Evolutionary conservation across 1,284 basidiomycete species (phyloP).

Genomic region (Ceratorhiza oryzae-sativae): DNA sequence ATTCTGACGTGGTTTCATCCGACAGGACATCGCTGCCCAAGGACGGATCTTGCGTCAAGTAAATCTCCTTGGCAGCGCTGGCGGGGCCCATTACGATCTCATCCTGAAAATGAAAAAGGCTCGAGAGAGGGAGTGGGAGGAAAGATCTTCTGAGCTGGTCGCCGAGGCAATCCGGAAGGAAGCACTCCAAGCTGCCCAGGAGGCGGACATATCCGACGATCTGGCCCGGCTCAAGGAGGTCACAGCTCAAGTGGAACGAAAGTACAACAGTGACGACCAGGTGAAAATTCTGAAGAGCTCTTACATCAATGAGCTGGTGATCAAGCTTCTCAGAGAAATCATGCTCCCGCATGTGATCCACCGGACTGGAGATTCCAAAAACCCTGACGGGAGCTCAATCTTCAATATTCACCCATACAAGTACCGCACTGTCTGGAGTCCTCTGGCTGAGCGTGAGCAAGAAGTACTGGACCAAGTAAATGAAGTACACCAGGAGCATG

Average conservation of each 20-base stretch:
- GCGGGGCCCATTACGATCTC: conserved; percentile 42
- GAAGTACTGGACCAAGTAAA: too few relatives aligned
- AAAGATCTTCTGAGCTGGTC: background rate
- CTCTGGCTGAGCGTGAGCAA: too few relatives aligned
- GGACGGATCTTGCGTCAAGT: conserved; percentile 7
- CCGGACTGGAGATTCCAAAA: conserved; percentile 5
- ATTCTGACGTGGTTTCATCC: too few relatives aligned
- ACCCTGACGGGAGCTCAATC: too few relatives aligned
- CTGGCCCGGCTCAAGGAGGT: background rate
- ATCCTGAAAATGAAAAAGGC: background rate
- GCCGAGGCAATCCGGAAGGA: background rate
- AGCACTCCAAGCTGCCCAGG: too few relatives aligned
- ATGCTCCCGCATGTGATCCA: background rate
- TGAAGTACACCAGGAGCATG: background rate
- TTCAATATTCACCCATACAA: too few relatives aligned
- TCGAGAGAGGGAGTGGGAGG: conserved; percentile 11
- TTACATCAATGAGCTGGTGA: background rate
- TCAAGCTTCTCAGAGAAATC: background rate
- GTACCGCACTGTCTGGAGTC: too few relatives aligned
- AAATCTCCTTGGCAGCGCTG: conserved; percentile 44
- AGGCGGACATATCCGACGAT: background rate
- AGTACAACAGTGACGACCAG: conserved; percentile 26
- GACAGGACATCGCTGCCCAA: background rate
- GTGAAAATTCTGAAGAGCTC: background rate
- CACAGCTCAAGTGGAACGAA: background rate